Base-by-base conservation (phyloP, 2,329 filamentous ascomycete genomes). In the Stemphylium beticola region DNA sequence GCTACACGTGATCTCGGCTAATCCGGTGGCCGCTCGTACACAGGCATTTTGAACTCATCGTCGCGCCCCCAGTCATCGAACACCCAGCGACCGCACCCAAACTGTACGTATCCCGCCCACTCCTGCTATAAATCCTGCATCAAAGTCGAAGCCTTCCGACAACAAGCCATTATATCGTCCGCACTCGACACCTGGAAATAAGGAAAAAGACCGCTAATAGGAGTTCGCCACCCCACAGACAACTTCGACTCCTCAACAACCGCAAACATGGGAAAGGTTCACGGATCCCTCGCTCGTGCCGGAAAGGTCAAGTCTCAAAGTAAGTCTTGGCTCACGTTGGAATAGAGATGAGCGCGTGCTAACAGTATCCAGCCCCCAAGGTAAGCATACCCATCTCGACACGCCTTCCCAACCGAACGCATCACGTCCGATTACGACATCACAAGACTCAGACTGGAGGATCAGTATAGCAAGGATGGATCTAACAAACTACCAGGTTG, bases 241-340 rank as follows among this genome's bases (percentile, higher is more conserved):
- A 67, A 60, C 61, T 46, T 55, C 58, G 55, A 54, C 57, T 58
- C 66, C 60, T 64, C 64, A 61, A 62, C 69, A 78, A 74, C 75
- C 79, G 78, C 82, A 82, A 90, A 79, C 81, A 93, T 93, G 90
- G 90, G 90, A 84, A 93, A 93, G 85, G 90, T 93, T 82, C 91
- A 93, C 89, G 91, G 91, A 81, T 95, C 91, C 79, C 89, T 95
- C 82, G 91, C 91, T 81, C 91, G 91, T 92, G 91, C 91, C 83
- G 92, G 92, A 85, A 96, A 96, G 87, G 92, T 96, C 88, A 96
- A 96, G 90, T 93, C 64, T 68, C 66, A 68, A 58, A 68, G 66
- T 68, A 68, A 59, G 66, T 65, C 26, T 38, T 51, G 36, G 29
- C 36, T 40, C 24, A 7, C 44, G 33, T 49, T 11, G 7, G 29